These are phyloP conservation scores for Buddleja alternifolia DNA, from an alignment of 257 asterid genomes.

Conservation along the genomic window DNA sequence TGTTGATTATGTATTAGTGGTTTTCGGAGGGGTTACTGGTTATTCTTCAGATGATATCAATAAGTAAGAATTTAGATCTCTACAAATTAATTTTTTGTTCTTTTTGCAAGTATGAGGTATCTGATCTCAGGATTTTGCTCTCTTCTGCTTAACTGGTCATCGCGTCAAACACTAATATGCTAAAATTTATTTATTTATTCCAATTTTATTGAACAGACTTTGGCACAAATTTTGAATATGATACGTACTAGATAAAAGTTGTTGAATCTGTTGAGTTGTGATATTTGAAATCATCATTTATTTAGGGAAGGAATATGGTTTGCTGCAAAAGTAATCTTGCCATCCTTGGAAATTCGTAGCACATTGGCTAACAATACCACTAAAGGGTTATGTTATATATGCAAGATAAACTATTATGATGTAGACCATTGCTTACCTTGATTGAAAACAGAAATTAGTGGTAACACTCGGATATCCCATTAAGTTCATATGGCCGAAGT, in stretches of 20 bases:
- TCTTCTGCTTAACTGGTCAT: slow-evolving; percentile 18
- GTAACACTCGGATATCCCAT: slow-evolving; percentile 1
- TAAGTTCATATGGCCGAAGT: not conserved
- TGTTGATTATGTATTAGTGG: slow-evolving; percentile 92
- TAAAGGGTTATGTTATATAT: not conserved
- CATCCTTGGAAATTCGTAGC: not conserved
- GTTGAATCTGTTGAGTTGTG: not conserved
- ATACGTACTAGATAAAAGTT: not conserved
- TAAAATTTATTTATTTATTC: no score
- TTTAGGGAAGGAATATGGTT: not conserved
- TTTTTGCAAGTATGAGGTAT: not conserved
- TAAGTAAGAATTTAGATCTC: slow-evolving; percentile 63
- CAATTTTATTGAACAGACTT: not conserved
- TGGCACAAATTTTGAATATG: not conserved
- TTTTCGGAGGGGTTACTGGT: slow-evolving; percentile 97
- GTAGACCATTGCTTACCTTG: not conserved
- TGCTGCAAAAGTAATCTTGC: slow-evolving; percentile 14
- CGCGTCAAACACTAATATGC: not conserved
- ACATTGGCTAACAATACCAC: not conserved
- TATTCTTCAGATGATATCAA: slow-evolving; percentile 97
- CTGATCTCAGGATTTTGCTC: not conserved
- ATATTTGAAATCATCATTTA: not conserved
- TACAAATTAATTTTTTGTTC: slow-evolving; percentile 6
- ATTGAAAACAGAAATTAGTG: slow-evolving; percentile 7
- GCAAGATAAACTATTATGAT: not conserved